Base-by-base conservation (phyloP, 2,329 filamentous ascomycete species). In the Harringtonia aguacate region DNA sequence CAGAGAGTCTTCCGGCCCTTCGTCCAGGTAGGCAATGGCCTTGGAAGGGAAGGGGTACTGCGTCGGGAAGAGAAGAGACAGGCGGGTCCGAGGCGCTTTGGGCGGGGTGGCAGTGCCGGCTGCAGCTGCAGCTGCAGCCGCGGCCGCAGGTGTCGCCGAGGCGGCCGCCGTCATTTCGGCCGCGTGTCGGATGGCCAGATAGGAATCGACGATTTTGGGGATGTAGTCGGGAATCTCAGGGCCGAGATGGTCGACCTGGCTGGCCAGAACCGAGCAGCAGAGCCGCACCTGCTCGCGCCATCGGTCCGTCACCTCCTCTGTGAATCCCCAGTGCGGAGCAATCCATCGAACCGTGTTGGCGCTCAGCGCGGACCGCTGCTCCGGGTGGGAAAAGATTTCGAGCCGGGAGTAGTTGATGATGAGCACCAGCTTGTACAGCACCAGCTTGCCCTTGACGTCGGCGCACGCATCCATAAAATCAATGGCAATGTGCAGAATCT, bases 381-480 rank as follows among this genome's bases (percentile, higher is more conserved):
- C 84, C 0, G 81, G 74, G n/a, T 82, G 72, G 10, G 81, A 75
- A 63, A 97, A 97, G 20, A 95, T 71, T 22, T 85, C 79, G 6
- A 95, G 69, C 49, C 81, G 82, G 24, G 84, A 86, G 58, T 95
- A 90, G 61, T 95, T 92, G 59, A 94, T 84, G 55, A 98, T 89
- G 33, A 98, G 70, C 17, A 97, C 77, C 31, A 98, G 74, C 60
- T 95, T 94, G 64, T 95, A 95, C 30, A 97, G 66, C 8, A 95
- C 75, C 43, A 98, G 72, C 66, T 94, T 95, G 45, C 92, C 90
- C 59, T 89, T 90, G 39, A 94, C 89, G 24, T 79, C 69, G 3
- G 80, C 77, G 64, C 89, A 95, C 1, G 92, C 87, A 57, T 95
- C 88, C 68, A 97, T 83, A 57, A 97, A 94, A 62, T 90, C 86